phyloP scores from a whole-genome alignment of 495 filamentous ascomycete species.

The Amphirosellinia nigrospora region DNA sequence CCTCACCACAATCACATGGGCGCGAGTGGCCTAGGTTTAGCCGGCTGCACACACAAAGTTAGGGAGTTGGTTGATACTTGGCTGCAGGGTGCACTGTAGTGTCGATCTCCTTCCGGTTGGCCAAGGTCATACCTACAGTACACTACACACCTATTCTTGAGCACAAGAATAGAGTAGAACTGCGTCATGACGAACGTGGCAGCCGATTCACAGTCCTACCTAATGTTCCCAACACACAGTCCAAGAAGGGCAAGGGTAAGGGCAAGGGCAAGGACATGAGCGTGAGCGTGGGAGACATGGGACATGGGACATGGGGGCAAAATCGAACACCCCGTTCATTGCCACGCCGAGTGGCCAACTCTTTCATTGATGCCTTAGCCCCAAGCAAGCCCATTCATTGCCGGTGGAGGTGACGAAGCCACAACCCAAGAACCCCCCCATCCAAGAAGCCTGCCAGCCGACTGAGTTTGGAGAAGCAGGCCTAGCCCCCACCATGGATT shows the following conservation, averaged over 20 bases:
- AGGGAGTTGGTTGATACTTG: constrained; percentile 4
- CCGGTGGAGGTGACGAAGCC: constrained; percentile 14
- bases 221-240: not conserved
- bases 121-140: not conserved
- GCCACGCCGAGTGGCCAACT: not conserved
- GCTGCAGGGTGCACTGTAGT: not conserved
- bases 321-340: not conserved
- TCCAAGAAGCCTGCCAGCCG: constrained; percentile 15
- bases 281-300: too few relatives aligned
- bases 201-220: not conserved
- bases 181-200: not conserved
- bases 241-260: too few relatives aligned
- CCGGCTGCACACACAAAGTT: not conserved
- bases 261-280: too few relatives aligned
- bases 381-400: constrained; percentile 5
- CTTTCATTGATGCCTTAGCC: not conserved
- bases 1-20: constrained; percentile 2
- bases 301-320: not conserved
- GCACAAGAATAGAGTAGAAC: constrained; percentile 8
- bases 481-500: constrained; percentile 9
- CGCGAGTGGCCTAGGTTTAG: not conserved
- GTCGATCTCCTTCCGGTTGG: constrained; percentile 9
- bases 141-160: constrained; percentile 12
- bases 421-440: constrained; percentile 7
- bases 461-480: constrained; percentile 11